Evolutionary conservation across 2,329 filamentous ascomycete species (phyloP).

Genomic region (Beauveria australis): DNA sequence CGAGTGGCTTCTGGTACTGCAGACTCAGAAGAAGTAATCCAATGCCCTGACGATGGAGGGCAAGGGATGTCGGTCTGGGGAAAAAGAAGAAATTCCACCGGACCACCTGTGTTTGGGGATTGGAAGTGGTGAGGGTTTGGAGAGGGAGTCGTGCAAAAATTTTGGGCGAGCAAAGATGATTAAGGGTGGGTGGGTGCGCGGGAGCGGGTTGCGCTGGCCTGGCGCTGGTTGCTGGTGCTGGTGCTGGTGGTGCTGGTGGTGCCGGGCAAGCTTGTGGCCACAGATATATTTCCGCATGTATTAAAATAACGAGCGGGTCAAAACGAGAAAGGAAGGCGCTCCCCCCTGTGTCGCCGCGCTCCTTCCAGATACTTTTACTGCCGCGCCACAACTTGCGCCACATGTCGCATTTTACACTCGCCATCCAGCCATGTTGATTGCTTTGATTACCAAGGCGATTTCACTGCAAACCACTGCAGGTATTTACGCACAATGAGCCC

Average conservation of each 20-base stretch:
- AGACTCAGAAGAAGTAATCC: constrained; percentile 11
- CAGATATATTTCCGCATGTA: background rate
- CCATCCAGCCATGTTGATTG: background rate
- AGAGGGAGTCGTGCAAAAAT: constrained; percentile 7
- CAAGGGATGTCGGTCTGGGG: constrained; percentile 11
- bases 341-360: background rate
- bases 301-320: background rate
- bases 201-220: background rate
- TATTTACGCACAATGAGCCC: background rate
- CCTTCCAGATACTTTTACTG: background rate
- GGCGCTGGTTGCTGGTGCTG: no score
- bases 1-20: constrained; percentile 4
- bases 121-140: constrained; percentile 11
- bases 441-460: no score
- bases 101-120: constrained; percentile 12
- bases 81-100: constrained; percentile 8
- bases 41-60: constrained; percentile 11
- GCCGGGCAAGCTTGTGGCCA: background rate
- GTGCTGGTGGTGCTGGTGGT: no score
- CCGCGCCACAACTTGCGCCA: constrained; percentile 1
- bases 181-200: constrained; percentile 3
- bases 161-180: constrained; percentile 8
- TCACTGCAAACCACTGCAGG: no score
- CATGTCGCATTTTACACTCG: background rate
- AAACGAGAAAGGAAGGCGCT: background rate